phyloP scores from a whole-genome alignment of 2,329 filamentous ascomycete species.

The Aphanoascus verrucosus region DNA sequence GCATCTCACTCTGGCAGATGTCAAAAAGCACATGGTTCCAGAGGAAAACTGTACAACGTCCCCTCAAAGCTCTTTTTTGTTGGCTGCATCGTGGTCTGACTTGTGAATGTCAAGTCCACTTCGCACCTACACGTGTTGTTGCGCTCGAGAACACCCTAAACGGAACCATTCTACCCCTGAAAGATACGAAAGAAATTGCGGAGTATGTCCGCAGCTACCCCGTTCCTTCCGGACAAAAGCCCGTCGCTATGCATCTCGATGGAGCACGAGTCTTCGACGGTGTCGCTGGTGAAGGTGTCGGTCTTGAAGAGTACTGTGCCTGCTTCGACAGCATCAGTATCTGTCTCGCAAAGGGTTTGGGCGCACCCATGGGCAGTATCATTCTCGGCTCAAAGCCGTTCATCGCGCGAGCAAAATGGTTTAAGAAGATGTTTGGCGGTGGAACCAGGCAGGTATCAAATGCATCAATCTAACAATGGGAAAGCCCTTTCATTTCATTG shows the following conservation, averaged over 20 bases:
- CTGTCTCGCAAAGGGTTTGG: slow-evolving; percentile 22
- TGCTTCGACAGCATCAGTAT: slow-evolving; percentile 28
- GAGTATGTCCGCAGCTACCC: slow-evolving; percentile 21
- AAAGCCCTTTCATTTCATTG: background rate
- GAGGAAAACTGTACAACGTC: slow-evolving; percentile 21
- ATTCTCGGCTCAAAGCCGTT: slow-evolving; percentile 22
- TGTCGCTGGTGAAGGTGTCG: slow-evolving; percentile 19
- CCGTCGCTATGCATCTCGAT: slow-evolving; percentile 25
- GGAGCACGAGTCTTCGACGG: slow-evolving; percentile 26
- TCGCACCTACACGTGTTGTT: slow-evolving; percentile 24
- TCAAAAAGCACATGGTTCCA: slow-evolving; percentile 22
- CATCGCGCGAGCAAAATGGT: slow-evolving; percentile 24
- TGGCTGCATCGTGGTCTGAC: background rate
- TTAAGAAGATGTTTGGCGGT: slow-evolving; percentile 25
- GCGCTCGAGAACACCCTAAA: slow-evolving; percentile 24
- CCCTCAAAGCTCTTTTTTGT: background rate
- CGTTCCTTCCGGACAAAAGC: slow-evolving; percentile 19
- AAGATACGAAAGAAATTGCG: slow-evolving; percentile 24
- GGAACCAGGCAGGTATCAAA: slow-evolving; percentile 20
- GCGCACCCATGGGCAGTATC: slow-evolving; percentile 22
- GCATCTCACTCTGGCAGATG: slow-evolving; percentile 28
- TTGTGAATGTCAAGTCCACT: slow-evolving; percentile 18
- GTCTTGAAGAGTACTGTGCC: slow-evolving; percentile 23
- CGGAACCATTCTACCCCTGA: slow-evolving; percentile 21
- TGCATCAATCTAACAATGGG: too few relatives aligned